These are phyloP conservation scores for Aspergillus japonicus DNA, from an alignment of 2,329 filamentous ascomycete genomes.

Conservation along the genomic window DNA sequence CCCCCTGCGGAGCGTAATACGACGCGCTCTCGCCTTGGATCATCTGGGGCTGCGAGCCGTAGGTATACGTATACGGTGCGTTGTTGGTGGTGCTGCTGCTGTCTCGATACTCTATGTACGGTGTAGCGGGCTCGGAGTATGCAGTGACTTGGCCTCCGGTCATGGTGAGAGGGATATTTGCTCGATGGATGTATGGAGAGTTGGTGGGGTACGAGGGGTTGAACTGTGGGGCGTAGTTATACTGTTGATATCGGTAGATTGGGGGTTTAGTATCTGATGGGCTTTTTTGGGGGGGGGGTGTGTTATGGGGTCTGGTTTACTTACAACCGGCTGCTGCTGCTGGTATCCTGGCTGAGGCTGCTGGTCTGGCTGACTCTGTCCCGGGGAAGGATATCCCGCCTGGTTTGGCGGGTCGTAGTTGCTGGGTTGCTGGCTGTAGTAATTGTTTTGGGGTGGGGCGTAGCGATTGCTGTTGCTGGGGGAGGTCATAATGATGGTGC, in stretches of 20 bases:
- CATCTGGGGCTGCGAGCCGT: constrained; percentile 27
- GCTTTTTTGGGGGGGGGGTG: no score
- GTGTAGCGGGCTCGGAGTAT: constrained; percentile 24
- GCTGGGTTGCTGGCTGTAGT: constrained; percentile 5
- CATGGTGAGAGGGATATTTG: constrained; percentile 14
- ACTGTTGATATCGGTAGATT: neutral
- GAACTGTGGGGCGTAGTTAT: constrained; percentile 20
- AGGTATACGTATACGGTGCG: constrained; percentile 7
- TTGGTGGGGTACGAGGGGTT: constrained; percentile 20
- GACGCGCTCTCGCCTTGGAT: constrained; percentile 30
- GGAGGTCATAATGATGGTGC: constrained; percentile 12
- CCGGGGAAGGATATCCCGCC: constrained; percentile 23
- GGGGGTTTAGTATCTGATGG: neutral
- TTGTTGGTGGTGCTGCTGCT: constrained; percentile 24
- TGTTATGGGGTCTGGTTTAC: constrained; percentile 4
- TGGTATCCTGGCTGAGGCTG: constrained; percentile 27
- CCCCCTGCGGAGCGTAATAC: constrained; percentile 30
- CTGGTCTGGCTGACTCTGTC: constrained; percentile 22
- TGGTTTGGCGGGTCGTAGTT: constrained; percentile 21
- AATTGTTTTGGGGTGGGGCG: constrained; percentile 13
- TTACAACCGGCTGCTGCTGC: constrained; percentile 23
- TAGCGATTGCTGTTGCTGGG: constrained; percentile 25
- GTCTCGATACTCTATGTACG: constrained; percentile 19
- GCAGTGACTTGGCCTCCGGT: constrained; percentile 12
- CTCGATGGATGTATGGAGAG: constrained; percentile 19